A percentile compares a stretch with the other conserved stretches of the same genome.
These are phyloP conservation scores for Aristolochia contorta DNA, from an alignment of 164 flowering plant genomes.

Conservation along the genomic window DNA sequence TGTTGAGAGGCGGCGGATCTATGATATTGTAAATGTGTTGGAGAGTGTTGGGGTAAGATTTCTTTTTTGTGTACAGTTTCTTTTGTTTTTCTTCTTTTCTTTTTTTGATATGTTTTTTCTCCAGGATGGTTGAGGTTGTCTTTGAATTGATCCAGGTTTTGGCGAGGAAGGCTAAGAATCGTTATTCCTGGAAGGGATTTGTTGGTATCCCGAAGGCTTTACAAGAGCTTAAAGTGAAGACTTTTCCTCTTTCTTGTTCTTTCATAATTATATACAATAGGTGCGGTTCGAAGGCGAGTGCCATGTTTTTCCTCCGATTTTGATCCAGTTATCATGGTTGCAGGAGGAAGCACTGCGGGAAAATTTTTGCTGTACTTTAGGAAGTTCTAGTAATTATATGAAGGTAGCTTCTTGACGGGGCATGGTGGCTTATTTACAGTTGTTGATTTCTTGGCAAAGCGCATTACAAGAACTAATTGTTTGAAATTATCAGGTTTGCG, in stretches of 20 bases:
- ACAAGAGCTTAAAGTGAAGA: constrained; percentile 49
- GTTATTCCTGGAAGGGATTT: constrained; percentile 84
- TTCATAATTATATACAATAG: not conserved
- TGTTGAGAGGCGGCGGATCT: constrained; percentile 94
- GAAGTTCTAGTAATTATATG: constrained; percentile 10
- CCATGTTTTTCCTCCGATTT: no score
- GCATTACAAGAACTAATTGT: no score
- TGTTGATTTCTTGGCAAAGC: no score
- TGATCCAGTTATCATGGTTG: not conserved
- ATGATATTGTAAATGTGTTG: constrained; percentile 89
- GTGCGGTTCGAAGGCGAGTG: no score
- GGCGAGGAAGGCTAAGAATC: constrained; percentile 72
- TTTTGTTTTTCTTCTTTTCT: no score
- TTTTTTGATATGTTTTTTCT: not conserved
- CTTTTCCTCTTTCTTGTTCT: not conserved
- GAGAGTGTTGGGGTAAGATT: constrained; percentile 87
- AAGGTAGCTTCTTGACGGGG: constrained; percentile 28
- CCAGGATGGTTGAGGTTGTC: not conserved
- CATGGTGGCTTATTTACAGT: no score
- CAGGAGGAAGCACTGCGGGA: constrained; percentile 59
- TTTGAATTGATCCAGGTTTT: constrained; percentile 40
- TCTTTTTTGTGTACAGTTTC: not conserved
- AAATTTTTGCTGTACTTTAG: constrained; percentile 8
- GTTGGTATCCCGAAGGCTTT: constrained; percentile 62
- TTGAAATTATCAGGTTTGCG: no score